These are phyloP conservation scores for Aspergillus brasiliensis DNA, from an alignment of 2,329 filamentous ascomycete genomes.

Conservation along the genomic window DNA sequence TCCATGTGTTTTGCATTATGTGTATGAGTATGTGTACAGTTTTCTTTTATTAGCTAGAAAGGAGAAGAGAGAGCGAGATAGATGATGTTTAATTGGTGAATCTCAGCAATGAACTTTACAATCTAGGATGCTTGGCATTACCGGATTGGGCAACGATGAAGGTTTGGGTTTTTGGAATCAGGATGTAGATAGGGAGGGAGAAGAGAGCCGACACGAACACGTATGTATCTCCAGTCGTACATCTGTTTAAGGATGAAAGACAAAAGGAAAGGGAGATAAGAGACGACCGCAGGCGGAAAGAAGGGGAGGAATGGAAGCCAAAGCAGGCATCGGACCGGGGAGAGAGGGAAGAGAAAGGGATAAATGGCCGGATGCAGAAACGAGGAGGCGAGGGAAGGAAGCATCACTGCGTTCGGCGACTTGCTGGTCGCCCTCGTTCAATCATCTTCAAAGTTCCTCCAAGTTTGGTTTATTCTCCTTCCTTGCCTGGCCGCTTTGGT, in stretches of 20 bases:
- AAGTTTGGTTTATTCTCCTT: no score
- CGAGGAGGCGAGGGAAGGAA: background rate
- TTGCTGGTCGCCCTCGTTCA: conserved; percentile 3
- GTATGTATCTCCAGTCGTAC: background rate
- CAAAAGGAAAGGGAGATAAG: background rate
- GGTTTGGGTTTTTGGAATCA: background rate
- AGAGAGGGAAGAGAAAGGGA: background rate
- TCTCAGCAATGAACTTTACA: no score
- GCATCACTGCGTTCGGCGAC: no score
- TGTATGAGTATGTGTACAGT: background rate
- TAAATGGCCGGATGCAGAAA: background rate
- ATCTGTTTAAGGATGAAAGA: background rate
- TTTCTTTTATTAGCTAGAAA: background rate
- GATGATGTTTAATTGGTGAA: no score
- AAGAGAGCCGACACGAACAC: background rate
- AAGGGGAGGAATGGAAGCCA: background rate
- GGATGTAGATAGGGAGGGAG: background rate
- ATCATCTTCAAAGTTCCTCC: no score
- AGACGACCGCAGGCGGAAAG: background rate
- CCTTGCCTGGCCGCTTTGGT: background rate
- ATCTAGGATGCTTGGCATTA: background rate
- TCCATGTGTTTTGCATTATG: no score
- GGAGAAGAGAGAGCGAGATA: background rate
- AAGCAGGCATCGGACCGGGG: background rate
- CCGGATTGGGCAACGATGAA: background rate